Conservation (phyloP, 768 basidiomycete species). For the Boletus barrowsii region DNA sequence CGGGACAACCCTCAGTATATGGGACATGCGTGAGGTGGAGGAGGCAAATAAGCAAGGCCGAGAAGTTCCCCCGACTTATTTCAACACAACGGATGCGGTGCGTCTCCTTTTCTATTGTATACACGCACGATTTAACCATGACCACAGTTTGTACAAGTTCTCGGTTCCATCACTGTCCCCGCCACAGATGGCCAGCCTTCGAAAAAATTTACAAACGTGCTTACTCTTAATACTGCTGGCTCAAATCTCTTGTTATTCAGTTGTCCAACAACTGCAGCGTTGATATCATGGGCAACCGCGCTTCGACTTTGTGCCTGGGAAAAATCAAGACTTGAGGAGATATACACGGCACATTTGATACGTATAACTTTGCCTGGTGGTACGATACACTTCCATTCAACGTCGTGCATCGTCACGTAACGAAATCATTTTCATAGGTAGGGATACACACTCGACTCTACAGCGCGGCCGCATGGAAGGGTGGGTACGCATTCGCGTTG, state of each 20-base stretch:
- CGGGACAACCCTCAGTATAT: conserved; percentile 84
- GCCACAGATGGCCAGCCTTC: conserved; percentile 46
- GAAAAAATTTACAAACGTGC: conserved; percentile 68
- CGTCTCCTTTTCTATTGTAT: conserved; percentile 31
- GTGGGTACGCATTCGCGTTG: conserved; percentile 84
- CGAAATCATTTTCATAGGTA: conserved; percentile 29
- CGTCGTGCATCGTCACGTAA: conserved; percentile 29
- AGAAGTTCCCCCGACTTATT: conserved; percentile 83
- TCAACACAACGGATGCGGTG: conserved; percentile 87
- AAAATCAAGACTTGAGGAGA: conserved; percentile 91
- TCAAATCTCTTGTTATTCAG: conserved; percentile 88
- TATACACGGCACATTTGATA: conserved; percentile 93
- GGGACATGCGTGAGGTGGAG: conserved; percentile 88
- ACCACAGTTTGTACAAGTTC: conserved; percentile 69
- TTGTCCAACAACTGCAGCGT: conserved; percentile 64
- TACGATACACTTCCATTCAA: conserved; percentile 16
- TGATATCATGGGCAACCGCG: conserved; percentile 89
- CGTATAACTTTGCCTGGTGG: conserved; percentile 65
- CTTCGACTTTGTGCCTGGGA: conserved; percentile 92
- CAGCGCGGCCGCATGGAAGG: conserved; percentile 80
- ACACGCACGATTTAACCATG: conserved; percentile 7
- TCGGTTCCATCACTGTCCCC: conserved; percentile 70
- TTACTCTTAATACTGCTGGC: conserved; percentile 93
- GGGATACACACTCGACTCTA: conserved; percentile 59
- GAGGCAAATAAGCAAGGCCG: conserved; percentile 75